Evolutionary conservation across 129 eudicot genomes (phyloP).

Genomic region (Tagetes erecta): DNA sequence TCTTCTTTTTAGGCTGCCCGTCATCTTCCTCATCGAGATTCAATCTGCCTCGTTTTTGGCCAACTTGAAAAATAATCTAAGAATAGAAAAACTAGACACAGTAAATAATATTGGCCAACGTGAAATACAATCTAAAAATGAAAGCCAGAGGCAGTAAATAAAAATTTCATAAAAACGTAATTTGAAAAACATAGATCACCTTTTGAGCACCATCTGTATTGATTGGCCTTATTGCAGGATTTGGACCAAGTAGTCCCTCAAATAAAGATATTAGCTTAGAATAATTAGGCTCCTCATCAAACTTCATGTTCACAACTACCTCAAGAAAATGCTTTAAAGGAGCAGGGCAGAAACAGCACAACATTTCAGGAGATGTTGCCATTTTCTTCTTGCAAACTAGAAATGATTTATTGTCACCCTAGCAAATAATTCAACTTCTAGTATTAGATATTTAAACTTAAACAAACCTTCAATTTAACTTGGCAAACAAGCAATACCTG

Average conservation of each 20-base stretch:
- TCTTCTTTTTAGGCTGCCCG: constrained; percentile 73
- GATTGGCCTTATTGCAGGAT: constrained; percentile 46
- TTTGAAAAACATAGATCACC: constrained; percentile 32
- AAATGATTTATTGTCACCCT: constrained; percentile 93
- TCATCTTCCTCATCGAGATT: constrained; percentile 74
- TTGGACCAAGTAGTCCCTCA: constrained; percentile 47
- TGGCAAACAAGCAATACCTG: constrained; percentile 49
- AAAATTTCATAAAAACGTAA: neutral
- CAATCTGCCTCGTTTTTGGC: constrained; percentile 47
- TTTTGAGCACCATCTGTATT: constrained; percentile 49
- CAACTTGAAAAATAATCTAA: constrained; percentile 46
- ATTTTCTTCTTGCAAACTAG: constrained; percentile 83
- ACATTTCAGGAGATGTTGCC: constrained; percentile 73
- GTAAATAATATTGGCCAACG: constrained; percentile 36
- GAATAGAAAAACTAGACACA: neutral
- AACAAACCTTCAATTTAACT: neutral
- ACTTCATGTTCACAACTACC: constrained; percentile 77
- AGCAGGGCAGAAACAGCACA: constrained; percentile 74
- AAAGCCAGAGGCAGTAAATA: neutral
- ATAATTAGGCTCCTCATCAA: constrained; percentile 91
- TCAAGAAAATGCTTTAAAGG: constrained; percentile 69
- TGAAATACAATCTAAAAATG: constrained; percentile 35
- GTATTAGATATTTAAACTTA: neutral
- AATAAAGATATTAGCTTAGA: constrained; percentile 77
- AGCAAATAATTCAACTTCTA: constrained; percentile 6